Percentiles rank a stretch among this genome's conserved stretches.
Conservation (phyloP, 164 flowering plant genomes). For the Warburgia ugandensis region DNA sequence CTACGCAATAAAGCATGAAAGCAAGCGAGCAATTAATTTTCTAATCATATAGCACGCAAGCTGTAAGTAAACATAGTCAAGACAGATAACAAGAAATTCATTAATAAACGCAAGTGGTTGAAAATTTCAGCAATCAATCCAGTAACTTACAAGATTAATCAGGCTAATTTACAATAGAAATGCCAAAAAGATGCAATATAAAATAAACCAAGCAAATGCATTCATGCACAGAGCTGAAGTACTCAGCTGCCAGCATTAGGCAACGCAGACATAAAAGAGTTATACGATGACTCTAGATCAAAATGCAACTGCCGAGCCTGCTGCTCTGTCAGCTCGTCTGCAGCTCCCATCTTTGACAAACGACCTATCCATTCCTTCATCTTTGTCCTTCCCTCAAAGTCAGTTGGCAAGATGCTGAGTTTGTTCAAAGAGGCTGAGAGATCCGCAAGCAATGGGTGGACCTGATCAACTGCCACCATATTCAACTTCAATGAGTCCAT, state of each 20-base stretch:
- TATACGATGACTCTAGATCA: constrained; percentile 91
- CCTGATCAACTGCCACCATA: constrained; percentile 90
- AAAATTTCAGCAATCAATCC: no score
- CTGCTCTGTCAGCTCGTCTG: constrained; percentile 94
- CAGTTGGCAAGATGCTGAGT: constrained; percentile 58
- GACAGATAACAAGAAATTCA: no score
- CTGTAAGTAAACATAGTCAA: no score
- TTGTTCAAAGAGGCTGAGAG: constrained; percentile 62
- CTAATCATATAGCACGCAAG: no score
- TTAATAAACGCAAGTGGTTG: no score
- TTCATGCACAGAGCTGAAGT: background rate
- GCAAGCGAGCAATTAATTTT: no score
- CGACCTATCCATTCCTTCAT: constrained; percentile 84
- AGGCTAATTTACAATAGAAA: no score
- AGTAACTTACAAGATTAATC: no score
- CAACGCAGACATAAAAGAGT: constrained; percentile 93
- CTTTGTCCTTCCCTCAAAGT: constrained; percentile 82
- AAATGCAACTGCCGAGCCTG: constrained; percentile 92
- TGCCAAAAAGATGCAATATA: background rate
- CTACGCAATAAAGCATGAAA: no score
- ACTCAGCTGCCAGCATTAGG: constrained; percentile 48
- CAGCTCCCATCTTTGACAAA: constrained; percentile 90
- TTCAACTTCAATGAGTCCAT: constrained; percentile 89
- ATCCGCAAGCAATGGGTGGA: constrained; percentile 75
- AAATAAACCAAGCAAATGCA: background rate